Percentiles rank a stretch among this genome's conserved stretches.
Conservation (phyloP, 306 rosid species). For the Pachyrhizus erosus region DNA sequence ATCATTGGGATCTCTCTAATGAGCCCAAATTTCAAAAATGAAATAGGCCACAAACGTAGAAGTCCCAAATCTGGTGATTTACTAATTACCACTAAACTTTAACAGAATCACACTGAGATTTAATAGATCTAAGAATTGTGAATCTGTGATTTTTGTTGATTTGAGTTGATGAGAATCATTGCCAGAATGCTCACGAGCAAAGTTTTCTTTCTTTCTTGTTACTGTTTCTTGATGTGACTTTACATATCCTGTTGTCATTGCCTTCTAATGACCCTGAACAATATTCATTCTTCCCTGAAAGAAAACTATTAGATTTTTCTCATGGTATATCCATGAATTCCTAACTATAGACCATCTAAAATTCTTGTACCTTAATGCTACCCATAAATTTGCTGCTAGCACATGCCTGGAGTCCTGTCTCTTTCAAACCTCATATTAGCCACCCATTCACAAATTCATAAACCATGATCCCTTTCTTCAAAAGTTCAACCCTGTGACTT, state of each 20-base stretch:
- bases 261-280: background rate
- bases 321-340: background rate
- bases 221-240: background rate
- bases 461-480: constrained; percentile 28
- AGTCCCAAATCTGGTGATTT: background rate
- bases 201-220: background rate
- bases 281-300: background rate
- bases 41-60: no score
- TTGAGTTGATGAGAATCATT: constrained; percentile 15
- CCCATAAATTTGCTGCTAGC: constrained; percentile 26
- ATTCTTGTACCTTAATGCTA: background rate
- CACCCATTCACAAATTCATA: background rate
- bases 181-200: background rate
- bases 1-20: background rate
- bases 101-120: background rate
- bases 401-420: background rate
- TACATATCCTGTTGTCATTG: background rate
- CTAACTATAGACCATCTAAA: background rate
- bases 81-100: background rate
- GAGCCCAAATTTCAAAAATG: background rate
- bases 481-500: no score
- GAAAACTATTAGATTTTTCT: background rate
- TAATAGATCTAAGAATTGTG: background rate
- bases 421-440: background rate
- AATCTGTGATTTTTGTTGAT: background rate